Percentiles rank a stretch among this genome's conserved stretches.
Evolutionary conservation across 2,329 filamentous ascomycete genomes (phyloP).

Genomic region (Claviceps humidiphila): DNA sequence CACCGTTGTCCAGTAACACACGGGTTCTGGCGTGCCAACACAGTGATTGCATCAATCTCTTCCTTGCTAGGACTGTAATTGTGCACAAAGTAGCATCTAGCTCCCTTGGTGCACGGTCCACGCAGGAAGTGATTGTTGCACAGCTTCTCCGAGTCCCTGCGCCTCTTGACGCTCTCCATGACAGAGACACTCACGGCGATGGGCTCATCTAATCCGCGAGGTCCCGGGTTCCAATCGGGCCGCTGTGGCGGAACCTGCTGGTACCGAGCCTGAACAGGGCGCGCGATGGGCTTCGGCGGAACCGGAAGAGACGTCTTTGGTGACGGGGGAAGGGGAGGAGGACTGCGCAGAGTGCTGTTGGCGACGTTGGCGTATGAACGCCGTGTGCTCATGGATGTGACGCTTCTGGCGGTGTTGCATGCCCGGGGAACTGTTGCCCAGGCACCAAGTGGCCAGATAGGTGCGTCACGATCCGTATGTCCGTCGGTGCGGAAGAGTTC

Average conservation of each 20-base stretch:
- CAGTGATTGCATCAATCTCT: constrained; percentile 42
- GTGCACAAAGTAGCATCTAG: constrained; percentile 45
- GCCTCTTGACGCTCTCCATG: constrained; percentile 42
- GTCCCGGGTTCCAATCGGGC: constrained; percentile 37
- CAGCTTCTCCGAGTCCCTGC: constrained; percentile 40
- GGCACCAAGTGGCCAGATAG: constrained; percentile 9
- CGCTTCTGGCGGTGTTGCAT: constrained; percentile 8
- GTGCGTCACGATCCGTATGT: constrained; percentile 21
- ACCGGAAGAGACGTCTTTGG: constrained; percentile 29
- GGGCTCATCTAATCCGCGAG: constrained; percentile 40
- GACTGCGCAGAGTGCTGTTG: constrained; percentile 23
- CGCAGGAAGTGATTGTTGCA: constrained; percentile 51
- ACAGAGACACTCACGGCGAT: constrained; percentile 31
- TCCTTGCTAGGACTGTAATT: constrained; percentile 38
- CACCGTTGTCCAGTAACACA: constrained; percentile 47
- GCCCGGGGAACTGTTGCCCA: constrained; percentile 4
- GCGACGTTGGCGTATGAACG: constrained; percentile 28
- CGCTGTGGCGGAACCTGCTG: constrained; percentile 16
- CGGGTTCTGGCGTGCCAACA: constrained; percentile 42
- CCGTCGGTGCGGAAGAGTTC: constrained; percentile 42
- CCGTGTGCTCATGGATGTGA: constrained; percentile 6
- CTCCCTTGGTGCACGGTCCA: constrained; percentile 40
- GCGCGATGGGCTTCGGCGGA: constrained; percentile 12
- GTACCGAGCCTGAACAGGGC: constrained; percentile 7
- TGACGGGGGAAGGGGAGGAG: constrained; percentile 22